Percentiles rank a stretch among this genome's conserved stretches.
Conservation (phyloP, 176 grass and related monocot species). For the Zizania latifolia region DNA sequence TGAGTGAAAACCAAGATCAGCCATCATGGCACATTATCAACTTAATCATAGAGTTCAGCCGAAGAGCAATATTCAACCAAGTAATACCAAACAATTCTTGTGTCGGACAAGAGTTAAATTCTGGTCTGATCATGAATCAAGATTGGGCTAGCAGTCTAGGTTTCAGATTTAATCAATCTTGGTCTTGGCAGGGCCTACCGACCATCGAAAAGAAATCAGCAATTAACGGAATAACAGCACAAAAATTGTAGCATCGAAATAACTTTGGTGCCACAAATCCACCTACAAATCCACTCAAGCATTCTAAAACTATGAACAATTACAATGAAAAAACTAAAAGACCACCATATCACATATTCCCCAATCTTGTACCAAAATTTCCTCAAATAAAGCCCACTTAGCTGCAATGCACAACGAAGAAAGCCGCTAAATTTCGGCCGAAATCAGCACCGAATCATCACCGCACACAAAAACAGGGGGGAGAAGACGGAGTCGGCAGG, state of each 20-base stretch:
- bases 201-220: too few relatives aligned
- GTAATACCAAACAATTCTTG: not conserved
- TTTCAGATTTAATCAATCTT: too few relatives aligned
- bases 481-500: too few relatives aligned
- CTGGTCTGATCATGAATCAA: not conserved
- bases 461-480: not conserved
- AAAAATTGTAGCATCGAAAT: not conserved
- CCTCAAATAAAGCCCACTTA: not conserved
- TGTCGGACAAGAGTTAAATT: not conserved
- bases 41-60: too few relatives aligned
- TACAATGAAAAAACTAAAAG: not conserved
- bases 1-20: not conserved
- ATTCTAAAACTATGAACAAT: not conserved
- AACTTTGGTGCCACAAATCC: not conserved
- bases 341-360: not conserved
- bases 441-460: not conserved
- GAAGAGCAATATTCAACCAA: not conserved
- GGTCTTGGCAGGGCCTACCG: too few relatives aligned
- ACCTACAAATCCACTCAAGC: not conserved
- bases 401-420: not conserved
- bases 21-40: not conserved
- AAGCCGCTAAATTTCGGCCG: not conserved
- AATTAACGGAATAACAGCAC: too few relatives aligned
- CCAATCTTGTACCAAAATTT: not conserved
- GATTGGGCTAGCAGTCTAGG: too few relatives aligned